These are phyloP conservation scores for Blastobotrys persicus DNA, from an alignment of 1,139 yeast species.

Conservation along the genomic window DNA sequence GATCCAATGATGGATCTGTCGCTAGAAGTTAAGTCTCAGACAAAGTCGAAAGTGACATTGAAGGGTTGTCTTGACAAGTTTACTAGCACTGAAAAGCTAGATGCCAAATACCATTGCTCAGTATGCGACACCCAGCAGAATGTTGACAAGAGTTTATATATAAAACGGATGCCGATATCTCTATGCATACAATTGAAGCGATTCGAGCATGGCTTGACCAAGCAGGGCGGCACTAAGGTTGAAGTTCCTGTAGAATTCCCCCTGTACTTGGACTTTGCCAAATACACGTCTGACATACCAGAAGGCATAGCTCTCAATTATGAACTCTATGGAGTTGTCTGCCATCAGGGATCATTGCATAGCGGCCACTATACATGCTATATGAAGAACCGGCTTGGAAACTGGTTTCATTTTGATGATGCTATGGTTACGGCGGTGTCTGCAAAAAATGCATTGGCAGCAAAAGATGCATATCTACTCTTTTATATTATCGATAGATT, in stretches of 20 bases:
- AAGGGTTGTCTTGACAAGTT: conserved; percentile 71
- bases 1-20: conserved; percentile 93
- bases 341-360: conserved; percentile 88
- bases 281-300: conserved; percentile 46
- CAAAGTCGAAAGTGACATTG: conserved; percentile 35
- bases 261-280: conserved; percentile 62
- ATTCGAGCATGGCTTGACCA: conserved; percentile 76
- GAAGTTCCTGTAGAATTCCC: conserved; percentile 77
- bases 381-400: conserved; percentile 64
- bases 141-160: conserved; percentile 68
- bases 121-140: conserved; percentile 58
- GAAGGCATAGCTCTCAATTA: conserved; percentile 45
- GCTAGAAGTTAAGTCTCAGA: conserved; percentile 48
- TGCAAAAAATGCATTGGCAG: conserved; percentile 57
- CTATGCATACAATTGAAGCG: conserved; percentile 82
- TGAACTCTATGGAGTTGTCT: conserved; percentile 81
- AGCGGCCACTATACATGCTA: conserved; percentile 92
- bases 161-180: conserved; percentile 71
- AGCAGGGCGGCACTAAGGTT: conserved; percentile 60
- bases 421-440: conserved; percentile 70
- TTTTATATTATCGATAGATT: conserved; percentile 61
- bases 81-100: conserved; percentile 74
- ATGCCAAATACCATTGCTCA: conserved; percentile 67
- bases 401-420: conserved; percentile 91
- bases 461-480: conserved; percentile 67